phyloP scores from a whole-genome alignment of 495 filamentous ascomycete genomes.

The Aspergillus wentii region DNA sequence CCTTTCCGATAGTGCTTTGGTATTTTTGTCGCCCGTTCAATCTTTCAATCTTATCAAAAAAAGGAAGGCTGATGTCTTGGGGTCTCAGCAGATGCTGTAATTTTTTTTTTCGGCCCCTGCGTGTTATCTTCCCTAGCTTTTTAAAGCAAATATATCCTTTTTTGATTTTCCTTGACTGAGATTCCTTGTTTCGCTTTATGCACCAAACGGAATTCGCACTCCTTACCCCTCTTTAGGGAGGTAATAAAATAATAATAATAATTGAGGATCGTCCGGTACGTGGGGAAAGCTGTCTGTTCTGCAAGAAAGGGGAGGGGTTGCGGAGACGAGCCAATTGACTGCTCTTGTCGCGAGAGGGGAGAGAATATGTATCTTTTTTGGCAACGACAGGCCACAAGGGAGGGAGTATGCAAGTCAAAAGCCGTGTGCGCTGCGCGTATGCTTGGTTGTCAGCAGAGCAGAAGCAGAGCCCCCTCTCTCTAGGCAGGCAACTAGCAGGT shows the following conservation, averaged over 20 bases:
- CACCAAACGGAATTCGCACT: too few species aligned
- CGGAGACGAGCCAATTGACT: constrained; percentile 33
- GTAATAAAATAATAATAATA: too few species aligned
- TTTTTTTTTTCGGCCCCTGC: constrained; percentile 6
- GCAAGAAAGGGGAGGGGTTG: constrained; percentile 24
- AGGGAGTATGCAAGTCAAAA: constrained; percentile 17
- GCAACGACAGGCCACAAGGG: too few species aligned
- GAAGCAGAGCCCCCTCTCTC: constrained; percentile 16
- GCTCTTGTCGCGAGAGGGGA: constrained; percentile 4
- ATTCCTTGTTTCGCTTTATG: too few species aligned
- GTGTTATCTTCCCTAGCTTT: too few species aligned
- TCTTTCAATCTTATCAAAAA: too few species aligned
- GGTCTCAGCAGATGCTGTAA: too few species aligned
- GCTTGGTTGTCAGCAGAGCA: constrained; percentile 22
- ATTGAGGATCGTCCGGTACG: constrained; percentile 33
- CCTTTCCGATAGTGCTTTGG: too few species aligned
- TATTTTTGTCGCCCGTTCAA: too few species aligned
- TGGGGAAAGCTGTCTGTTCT: constrained; percentile 38
- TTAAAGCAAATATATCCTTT: too few species aligned
- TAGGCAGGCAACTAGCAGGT: constrained; percentile 6
- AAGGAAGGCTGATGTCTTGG: constrained; percentile 11
- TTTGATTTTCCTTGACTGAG: constrained; percentile 4
- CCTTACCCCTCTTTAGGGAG: constrained; percentile 30
- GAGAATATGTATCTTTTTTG: too few species aligned
- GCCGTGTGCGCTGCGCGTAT: constrained; percentile 17